Base-by-base conservation (phyloP, 345 rosid species). In the Bruguiera gymnorhiza region DNA sequence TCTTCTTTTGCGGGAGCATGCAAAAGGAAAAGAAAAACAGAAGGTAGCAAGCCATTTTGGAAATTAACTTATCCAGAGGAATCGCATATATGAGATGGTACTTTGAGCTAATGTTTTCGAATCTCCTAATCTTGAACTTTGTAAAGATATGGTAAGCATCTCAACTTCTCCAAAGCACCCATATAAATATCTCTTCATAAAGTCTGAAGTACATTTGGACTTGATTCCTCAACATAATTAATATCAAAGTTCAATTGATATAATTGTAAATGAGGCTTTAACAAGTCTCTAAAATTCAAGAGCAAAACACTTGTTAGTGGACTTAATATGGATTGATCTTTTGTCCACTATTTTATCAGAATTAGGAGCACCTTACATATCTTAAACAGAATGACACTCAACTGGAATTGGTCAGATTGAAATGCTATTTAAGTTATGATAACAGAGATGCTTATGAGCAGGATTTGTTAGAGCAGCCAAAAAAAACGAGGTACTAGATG, bases 61-160 rank as follows among this genome's bases (percentile, higher is more conserved):
- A 67, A 75, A 73, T 65, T 54, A 62, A 60, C 21, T 65, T 39
- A 20, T 52, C 37, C 50, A 65, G 80, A 71, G 82, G 80, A 81
- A 84, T 81, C 77, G 68, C 46, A 68, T n/a, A 9, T 46, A 69
- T 57, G 69, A 55, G 57, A 64, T 69, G 68, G 71, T 76, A 60
- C 77, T 80, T 85, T 83, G 88, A 82, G 85, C 80, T 75, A 63
- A 76, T 79, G 79, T 72, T 71, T 78, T 66, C 73, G 74, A 79
- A 74, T 69, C 76, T 72, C 61, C 62, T 43, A 76, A 57, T 73
- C 65, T 63, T 1, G 18, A 72, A 73, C 68, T 76, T 71, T 76
- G 67, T 78, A 78, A 83, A 80, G 76, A 86, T 57, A 83, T 78
- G 78, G 73, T 55, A 67, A 70, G 48, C 48, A 39, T 39, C 48